These are phyloP conservation scores for Thelephora terrestris DNA, from an alignment of 1,284 basidiomycete genomes.

Conservation along the genomic window DNA sequence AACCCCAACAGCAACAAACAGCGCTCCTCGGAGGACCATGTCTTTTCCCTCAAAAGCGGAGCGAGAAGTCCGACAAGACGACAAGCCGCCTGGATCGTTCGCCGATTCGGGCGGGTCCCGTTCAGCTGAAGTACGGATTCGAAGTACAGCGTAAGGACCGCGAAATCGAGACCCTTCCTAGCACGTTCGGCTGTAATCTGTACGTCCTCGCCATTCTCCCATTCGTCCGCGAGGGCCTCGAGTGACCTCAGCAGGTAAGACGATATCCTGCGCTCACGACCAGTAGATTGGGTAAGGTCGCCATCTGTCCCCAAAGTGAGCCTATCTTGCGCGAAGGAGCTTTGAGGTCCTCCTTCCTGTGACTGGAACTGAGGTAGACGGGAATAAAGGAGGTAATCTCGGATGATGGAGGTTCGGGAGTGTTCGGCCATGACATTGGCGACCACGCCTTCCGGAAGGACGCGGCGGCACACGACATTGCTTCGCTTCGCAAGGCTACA, in stretches of 20 bases:
- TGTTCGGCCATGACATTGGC: slow-evolving; percentile 53
- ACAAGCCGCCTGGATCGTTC: slow-evolving; percentile 53
- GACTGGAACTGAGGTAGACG: slow-evolving; percentile 38
- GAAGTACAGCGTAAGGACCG: slow-evolving; percentile 54
- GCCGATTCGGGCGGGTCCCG: slow-evolving; percentile 45
- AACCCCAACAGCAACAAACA: slow-evolving; percentile 53
- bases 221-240: slow-evolving; percentile 38
- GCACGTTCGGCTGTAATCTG: slow-evolving; percentile 49
- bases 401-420: slow-evolving; percentile 44
- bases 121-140: slow-evolving; percentile 59
- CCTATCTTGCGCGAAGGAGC: neutral
- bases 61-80: slow-evolving; percentile 39
- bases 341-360: no score
- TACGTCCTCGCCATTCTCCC: slow-evolving; percentile 32
- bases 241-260: slow-evolving; percentile 50
- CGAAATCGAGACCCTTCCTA: slow-evolving; percentile 59
- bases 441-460: slow-evolving; percentile 59
- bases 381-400: slow-evolving; percentile 60
- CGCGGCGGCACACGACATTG: slow-evolving; percentile 33
- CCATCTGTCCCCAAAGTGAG: slow-evolving; percentile 8
- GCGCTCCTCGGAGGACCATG: slow-evolving; percentile 54
- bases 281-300: slow-evolving; percentile 33
- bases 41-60: slow-evolving; percentile 30
- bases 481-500: slow-evolving; percentile 43
- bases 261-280: slow-evolving; percentile 57